A percentile compares a stretch with the other conserved stretches of the same genome.
Conservation (phyloP, 805 yeast species). For the Candida xiaguanensis region DNA sequence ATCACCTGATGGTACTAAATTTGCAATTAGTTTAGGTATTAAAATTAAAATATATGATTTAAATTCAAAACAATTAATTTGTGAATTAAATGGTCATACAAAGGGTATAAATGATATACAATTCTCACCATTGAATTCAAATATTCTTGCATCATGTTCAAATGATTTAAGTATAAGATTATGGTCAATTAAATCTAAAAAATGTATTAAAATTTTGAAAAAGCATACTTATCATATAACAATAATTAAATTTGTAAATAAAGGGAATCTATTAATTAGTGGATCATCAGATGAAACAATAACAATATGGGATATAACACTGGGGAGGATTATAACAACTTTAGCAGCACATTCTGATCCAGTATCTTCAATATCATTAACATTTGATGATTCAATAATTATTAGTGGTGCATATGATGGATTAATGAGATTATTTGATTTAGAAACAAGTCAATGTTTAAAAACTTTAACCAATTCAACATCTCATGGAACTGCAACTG, state of each 20-base stretch:
- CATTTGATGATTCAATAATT: slow-evolving; percentile 76
- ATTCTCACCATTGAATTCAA: slow-evolving; percentile 70
- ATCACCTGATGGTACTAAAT: slow-evolving; percentile 54
- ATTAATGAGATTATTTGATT: slow-evolving; percentile 81
- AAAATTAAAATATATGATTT: slow-evolving; percentile 23
- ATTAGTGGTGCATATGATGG: slow-evolving; percentile 92
- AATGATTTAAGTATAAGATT: slow-evolving; percentile 80
- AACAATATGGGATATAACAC: slow-evolving; percentile 79
- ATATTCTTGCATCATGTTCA: slow-evolving; percentile 74
- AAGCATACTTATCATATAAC: slow-evolving; percentile 89
- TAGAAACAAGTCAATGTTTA: slow-evolving; percentile 85
- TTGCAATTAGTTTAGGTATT: slow-evolving; percentile 50
- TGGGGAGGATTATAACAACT: slow-evolving; percentile 69
- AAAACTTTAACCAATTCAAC: slow-evolving; percentile 78
- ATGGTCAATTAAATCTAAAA: slow-evolving; percentile 52
- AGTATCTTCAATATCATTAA: slow-evolving; percentile 68
- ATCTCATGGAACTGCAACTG: slow-evolving; percentile 55
- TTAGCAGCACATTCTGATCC: slow-evolving; percentile 93
- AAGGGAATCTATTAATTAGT: slow-evolving; percentile 75
- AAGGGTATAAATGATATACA: slow-evolving; percentile 70
- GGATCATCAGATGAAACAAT: slow-evolving; percentile 92
- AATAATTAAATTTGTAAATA: slow-evolving; percentile 61
- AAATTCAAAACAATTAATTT: slow-evolving; percentile 23
- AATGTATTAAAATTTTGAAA: slow-evolving; percentile 47
- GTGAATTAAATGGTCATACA: slow-evolving; percentile 53